These are phyloP conservation scores for Lolium multiflorum DNA, from an alignment of 176 grass and related monocot species.

Conservation along the genomic window DNA sequence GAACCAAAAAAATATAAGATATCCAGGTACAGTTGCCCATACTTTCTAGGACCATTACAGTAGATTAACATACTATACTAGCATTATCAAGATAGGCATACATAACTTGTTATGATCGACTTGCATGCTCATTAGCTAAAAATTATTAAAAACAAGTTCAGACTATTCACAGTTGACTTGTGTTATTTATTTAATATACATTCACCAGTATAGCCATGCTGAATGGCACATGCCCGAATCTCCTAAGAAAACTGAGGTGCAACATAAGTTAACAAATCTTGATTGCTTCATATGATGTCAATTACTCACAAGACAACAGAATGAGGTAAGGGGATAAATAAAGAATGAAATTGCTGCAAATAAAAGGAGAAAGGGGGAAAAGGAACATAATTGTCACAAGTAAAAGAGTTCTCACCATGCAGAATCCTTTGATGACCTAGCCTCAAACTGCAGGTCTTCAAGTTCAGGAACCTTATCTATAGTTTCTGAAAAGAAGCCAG, in stretches of 20 bases:
- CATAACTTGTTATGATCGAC: neutral
- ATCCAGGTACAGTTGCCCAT: constrained; percentile 17
- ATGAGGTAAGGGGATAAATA: neutral
- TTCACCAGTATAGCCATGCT: constrained; percentile 18
- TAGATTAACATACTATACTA: constrained; percentile 13
- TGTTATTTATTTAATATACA: constrained; percentile 22
- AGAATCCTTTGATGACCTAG: constrained; percentile 79
- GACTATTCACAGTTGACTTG: neutral
- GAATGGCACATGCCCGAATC: neutral
- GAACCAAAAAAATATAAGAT: constrained; percentile 20
- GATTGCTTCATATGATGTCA: neutral
- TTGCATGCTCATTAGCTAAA: neutral
- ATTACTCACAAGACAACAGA: constrained; percentile 10
- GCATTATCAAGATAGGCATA: constrained; percentile 1
- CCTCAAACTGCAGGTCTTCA: constrained; percentile 84
- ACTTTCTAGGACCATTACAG: neutral
- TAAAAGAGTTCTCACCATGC: constrained; percentile 75
- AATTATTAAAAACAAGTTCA: constrained; percentile 8
- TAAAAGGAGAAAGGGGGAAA: neutral
- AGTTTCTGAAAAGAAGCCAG: constrained; percentile 51
- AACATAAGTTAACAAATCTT: constrained; percentile 3
- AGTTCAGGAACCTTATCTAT: constrained; percentile 59
- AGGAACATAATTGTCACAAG: constrained; percentile 1
- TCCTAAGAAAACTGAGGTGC: constrained; percentile 21
- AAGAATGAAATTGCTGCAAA: neutral